Conservation (phyloP, 345 rosid genomes). For the Cochlearia excelsa region DNA sequence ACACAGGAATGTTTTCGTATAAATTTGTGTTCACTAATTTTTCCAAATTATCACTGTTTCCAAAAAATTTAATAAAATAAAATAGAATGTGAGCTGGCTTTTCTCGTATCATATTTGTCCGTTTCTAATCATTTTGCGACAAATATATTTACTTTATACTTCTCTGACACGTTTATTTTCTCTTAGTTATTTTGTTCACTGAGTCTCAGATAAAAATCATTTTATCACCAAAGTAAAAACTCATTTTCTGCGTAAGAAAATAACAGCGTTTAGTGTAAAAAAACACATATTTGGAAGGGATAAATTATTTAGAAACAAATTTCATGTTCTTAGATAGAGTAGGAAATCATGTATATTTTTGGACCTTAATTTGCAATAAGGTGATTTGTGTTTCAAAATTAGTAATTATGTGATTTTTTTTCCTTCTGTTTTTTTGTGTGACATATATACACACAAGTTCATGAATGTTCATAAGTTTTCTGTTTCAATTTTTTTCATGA, state of each 20-base stretch:
- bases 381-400: no score
- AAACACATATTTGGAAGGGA: background rate
- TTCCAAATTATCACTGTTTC: slow-evolving; percentile 21
- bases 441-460: no score
- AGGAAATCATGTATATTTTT: no score
- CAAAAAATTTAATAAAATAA: background rate
- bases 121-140: slow-evolving; percentile 25
- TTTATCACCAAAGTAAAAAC: background rate
- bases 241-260: background rate
- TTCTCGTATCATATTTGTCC: slow-evolving; percentile 27
- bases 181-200: background rate
- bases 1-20: slow-evolving; percentile 6
- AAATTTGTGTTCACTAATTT: background rate
- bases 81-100: slow-evolving; percentile 28
- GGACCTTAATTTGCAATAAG: no score
- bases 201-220: background rate
- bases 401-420: no score
- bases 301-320: no score
- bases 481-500: no score
- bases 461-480: no score
- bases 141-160: background rate
- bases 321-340: no score
- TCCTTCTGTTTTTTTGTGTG: no score
- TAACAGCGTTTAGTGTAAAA: background rate
- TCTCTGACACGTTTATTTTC: background rate